Evolutionary conservation across 352 stramenopile species (phyloP).

Genomic region (Blastocystis sp.): DNA sequence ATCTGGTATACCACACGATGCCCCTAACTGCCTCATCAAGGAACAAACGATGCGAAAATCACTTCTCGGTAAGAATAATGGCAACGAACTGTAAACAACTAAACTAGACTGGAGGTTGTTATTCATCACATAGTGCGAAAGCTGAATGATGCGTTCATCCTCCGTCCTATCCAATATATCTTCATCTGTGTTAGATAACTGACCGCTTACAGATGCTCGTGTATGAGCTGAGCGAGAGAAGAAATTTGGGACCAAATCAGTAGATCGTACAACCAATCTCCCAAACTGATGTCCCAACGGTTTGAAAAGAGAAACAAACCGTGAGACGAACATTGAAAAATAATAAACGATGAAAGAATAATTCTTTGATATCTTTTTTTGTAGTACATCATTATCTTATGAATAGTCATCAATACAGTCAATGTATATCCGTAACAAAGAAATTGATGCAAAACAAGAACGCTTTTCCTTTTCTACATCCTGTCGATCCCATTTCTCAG

Average conservation of each 20-base stretch:
- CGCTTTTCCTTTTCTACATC: slow-evolving; percentile 70
- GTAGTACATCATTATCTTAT: too few species aligned
- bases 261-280: not conserved
- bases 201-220: not conserved
- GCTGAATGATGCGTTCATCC: not conserved
- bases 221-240: not conserved
- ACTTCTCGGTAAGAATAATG: slow-evolving; percentile 37
- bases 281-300: not conserved
- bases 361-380: too few species aligned
- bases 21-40: slow-evolving; percentile 24
- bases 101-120: not conserved
- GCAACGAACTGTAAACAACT: not conserved
- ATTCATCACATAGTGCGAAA: slow-evolving; percentile 32
- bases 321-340: not conserved
- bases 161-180: not conserved
- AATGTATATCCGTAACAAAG: too few species aligned
- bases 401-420: too few species aligned
- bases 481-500: slow-evolving; percentile 73
- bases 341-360: not conserved
- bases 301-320: not conserved
- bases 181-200: not conserved
- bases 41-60: slow-evolving; percentile 35
- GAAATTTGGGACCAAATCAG: not conserved
- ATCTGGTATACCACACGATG: slow-evolving; percentile 1
- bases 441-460: slow-evolving; percentile 52